Conservation (phyloP, 768 basidiomycete genomes). For the Leccinum barrowsii region DNA sequence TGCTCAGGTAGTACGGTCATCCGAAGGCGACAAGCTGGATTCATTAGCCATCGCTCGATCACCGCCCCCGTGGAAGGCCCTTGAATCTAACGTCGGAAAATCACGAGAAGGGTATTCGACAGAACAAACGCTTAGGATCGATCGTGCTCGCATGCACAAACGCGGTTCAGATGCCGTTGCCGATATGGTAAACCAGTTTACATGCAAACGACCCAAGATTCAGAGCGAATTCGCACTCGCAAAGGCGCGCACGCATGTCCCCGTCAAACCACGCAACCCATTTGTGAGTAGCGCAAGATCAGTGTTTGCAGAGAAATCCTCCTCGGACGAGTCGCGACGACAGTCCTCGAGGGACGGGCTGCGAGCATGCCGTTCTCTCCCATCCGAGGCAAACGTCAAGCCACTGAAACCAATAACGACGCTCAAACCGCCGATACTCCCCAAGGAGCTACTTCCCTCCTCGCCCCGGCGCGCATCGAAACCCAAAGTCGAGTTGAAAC, state of each 20-base stretch:
- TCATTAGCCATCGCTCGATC: constrained; percentile 26
- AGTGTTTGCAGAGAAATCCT: constrained; percentile 17
- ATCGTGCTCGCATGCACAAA: constrained; percentile 27
- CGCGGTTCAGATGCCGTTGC: constrained; percentile 19
- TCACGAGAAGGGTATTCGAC: neutral
- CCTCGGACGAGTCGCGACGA: neutral
- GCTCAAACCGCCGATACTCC: constrained; percentile 27
- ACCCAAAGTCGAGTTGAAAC: constrained; percentile 14
- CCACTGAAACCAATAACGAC: constrained; percentile 30
- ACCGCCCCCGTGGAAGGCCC: constrained; percentile 26
- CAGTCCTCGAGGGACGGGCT: neutral
- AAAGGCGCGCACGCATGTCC: constrained; percentile 1
- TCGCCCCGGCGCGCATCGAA: constrained; percentile 4
- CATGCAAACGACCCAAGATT: constrained; percentile 19
- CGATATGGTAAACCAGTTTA: constrained; percentile 19
- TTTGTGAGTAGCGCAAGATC: constrained; percentile 15
- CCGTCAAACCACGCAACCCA: constrained; percentile 19
- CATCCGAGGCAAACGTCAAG: constrained; percentile 6
- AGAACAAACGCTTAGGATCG: constrained; percentile 11
- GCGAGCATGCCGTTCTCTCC: constrained; percentile 11
- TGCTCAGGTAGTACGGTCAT: constrained; percentile 17
- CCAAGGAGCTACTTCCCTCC: constrained; percentile 22
- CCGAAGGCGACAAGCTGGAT: constrained; percentile 12
- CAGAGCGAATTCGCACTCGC: constrained; percentile 20
- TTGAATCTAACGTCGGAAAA: neutral